Percentiles rank a stretch among this genome's conserved stretches.
Conservation (phyloP, 208 protist species). For the Trypanosoma melophagium region DNA sequence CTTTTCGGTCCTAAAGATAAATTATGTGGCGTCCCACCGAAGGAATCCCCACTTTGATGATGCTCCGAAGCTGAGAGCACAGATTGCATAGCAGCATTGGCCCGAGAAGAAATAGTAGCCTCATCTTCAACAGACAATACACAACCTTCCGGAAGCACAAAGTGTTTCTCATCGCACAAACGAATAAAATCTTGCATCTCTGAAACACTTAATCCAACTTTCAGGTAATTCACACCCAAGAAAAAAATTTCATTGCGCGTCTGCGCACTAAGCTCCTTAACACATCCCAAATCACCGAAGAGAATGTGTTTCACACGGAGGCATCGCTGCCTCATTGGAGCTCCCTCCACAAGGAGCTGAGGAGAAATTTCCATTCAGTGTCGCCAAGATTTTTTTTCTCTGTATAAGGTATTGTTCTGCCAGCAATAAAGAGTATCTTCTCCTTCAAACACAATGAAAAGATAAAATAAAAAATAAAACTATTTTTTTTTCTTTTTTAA, state of each 20-base stretch:
- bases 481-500: neutral
- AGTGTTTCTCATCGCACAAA: neutral
- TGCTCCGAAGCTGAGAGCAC: neutral
- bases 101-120: conserved; percentile 8
- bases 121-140: conserved; percentile 12
- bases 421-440: neutral
- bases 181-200: conserved; percentile 17
- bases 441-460: neutral
- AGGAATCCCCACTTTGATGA: neutral
- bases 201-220: conserved; percentile 4
- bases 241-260: conserved; percentile 10
- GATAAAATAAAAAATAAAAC: conserved; percentile 1
- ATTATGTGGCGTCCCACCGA: neutral
- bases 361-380: conserved; percentile 9
- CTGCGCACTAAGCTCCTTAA: neutral
- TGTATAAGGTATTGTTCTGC: too few species aligned
- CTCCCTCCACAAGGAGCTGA: conserved; percentile 4
- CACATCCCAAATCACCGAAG: conserved; percentile 15
- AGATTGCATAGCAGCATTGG: conserved; percentile 10
- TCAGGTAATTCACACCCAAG: conserved; percentile 8
- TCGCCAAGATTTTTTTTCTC: neutral
- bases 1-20: neutral
- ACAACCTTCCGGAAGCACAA: neutral
- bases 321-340: conserved; percentile 32
- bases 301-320: conserved; percentile 28